phyloP scores from a whole-genome alignment of 78 protist species.

The Chrysochromulina parva region DNA sequence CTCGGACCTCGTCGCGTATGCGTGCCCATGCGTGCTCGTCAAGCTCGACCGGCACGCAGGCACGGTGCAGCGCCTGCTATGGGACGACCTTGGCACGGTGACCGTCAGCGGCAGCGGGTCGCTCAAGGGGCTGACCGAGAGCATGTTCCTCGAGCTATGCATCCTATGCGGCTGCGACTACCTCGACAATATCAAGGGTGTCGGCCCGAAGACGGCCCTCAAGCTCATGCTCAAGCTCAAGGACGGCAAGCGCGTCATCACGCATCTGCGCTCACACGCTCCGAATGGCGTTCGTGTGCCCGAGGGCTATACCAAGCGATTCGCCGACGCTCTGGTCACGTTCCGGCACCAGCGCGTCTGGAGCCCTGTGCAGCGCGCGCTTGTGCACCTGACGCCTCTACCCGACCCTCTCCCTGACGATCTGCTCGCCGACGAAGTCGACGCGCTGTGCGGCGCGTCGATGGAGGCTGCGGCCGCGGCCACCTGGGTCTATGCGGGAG shows the following conservation, averaged over 20 bases:
- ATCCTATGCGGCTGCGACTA: neutral
- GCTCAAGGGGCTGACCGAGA: neutral
- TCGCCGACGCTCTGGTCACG: neutral
- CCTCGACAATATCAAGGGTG: neutral
- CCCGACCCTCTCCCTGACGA: too few relatives aligned
- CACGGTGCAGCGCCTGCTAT: neutral
- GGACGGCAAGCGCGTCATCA: slow-evolving; percentile 12
- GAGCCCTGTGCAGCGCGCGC: neutral
- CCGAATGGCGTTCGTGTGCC: neutral
- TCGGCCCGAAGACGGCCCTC: neutral
- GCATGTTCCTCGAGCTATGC: neutral
- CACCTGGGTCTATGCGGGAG: too few relatives aligned
- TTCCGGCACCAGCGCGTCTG: slow-evolving; percentile 5
- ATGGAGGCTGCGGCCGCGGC: too few relatives aligned
- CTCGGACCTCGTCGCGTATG: slow-evolving; percentile 92
- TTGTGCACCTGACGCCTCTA: too few relatives aligned
- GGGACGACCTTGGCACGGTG: too few relatives aligned
- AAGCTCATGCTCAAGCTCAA: neutral
- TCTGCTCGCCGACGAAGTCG: too few relatives aligned
- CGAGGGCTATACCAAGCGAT: neutral
- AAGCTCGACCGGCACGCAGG: neutral
- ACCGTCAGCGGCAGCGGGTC: neutral
- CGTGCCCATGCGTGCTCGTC: slow-evolving; percentile 40
- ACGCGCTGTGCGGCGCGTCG: too few relatives aligned
- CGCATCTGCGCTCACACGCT: neutral